Conservation (phyloP, 208 protist genomes). For the Porcisia hertigi region DNA sequence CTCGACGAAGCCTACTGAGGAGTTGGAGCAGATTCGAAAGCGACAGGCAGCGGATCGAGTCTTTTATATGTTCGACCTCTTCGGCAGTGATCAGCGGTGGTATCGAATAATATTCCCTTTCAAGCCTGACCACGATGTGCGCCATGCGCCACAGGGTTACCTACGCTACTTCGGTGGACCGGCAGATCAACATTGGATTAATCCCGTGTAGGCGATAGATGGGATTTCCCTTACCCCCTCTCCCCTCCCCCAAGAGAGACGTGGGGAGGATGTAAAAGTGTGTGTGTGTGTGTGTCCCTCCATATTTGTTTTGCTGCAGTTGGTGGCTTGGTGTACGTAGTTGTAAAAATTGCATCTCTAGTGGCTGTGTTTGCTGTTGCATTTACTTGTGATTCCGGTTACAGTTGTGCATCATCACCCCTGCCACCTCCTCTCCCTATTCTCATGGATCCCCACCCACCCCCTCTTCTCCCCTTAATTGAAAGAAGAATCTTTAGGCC, state of each 20-base stretch:
- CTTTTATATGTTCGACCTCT: constrained; percentile 56
- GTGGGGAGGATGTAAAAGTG: background rate
- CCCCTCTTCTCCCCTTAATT: too few relatives aligned
- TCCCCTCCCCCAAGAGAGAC: too few relatives aligned
- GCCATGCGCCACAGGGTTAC: constrained; percentile 27
- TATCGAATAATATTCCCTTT: constrained; percentile 55
- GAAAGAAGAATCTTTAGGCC: too few relatives aligned
- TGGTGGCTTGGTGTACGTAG: too few relatives aligned
- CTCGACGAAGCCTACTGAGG: constrained; percentile 18
- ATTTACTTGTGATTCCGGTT: too few relatives aligned
- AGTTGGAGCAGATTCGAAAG: constrained; percentile 21
- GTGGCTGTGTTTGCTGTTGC: too few relatives aligned
- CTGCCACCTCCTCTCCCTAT: too few relatives aligned
- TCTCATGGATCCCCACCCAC: too few relatives aligned
- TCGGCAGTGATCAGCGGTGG: constrained; percentile 64
- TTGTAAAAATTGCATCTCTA: too few relatives aligned
- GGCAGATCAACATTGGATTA: background rate
- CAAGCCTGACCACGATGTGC: constrained; percentile 30
- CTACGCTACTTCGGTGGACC: constrained; percentile 17
- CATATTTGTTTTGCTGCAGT: too few relatives aligned
- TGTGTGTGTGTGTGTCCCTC: background rate
- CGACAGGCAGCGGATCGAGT: constrained; percentile 22
- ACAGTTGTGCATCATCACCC: too few relatives aligned
- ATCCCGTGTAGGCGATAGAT: constrained; percentile 1
- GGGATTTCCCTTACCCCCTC: background rate